Conservation (phyloP, 257 asterid species). For the Petrea volubilis region DNA sequence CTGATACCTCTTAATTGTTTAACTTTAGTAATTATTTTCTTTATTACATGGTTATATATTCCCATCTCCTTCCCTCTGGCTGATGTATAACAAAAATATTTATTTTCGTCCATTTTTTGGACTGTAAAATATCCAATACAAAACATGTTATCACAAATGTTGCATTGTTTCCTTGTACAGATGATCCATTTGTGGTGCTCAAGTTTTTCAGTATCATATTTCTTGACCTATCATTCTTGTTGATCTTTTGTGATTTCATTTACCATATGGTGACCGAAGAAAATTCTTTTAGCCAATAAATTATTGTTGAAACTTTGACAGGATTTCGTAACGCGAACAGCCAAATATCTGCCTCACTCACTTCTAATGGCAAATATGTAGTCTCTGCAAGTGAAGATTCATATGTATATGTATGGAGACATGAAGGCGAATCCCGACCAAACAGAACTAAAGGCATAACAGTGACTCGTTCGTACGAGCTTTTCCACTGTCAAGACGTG, state of each 20-base stretch:
- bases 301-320: slow-evolving; percentile 35
- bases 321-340: slow-evolving; percentile 89
- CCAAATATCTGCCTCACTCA: slow-evolving; percentile 89
- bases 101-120: not conserved
- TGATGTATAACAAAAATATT: not conserved
- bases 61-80: not conserved
- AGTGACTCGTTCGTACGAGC: slow-evolving; percentile 75
- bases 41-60: not conserved
- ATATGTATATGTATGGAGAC: slow-evolving; percentile 88
- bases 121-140: not conserved
- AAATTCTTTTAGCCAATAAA: not conserved
- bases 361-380: slow-evolving; percentile 80
- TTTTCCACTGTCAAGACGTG: slow-evolving; percentile 91
- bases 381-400: slow-evolving; percentile 97
- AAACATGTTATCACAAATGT: too few species aligned
- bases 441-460: slow-evolving; percentile 77
- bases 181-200: not conserved
- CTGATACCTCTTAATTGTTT: not conserved
- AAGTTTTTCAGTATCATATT: not conserved
- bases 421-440: slow-evolving; percentile 79
- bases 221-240: not conserved
- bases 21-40: too few species aligned
- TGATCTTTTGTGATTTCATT: not conserved
- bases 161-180: not conserved
- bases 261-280: not conserved